These are phyloP conservation scores for Mycena chlorophos DNA, from an alignment of 768 basidiomycete genomes.

Conservation along the genomic window DNA sequence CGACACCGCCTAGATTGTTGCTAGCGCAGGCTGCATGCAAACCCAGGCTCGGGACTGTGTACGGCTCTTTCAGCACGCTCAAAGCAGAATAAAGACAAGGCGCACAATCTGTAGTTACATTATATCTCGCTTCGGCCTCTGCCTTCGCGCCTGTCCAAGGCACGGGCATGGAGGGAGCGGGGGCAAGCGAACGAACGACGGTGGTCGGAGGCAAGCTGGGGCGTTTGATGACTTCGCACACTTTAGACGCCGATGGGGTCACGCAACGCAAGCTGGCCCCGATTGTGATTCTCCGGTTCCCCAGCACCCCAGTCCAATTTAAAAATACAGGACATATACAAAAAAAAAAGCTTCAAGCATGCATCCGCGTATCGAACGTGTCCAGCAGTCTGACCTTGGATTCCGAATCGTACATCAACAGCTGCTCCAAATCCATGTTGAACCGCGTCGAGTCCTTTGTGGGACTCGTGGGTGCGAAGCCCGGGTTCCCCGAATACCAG, in stretches of 20 bases:
- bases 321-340: background rate
- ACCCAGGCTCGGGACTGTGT: conserved; percentile 70
- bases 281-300: background rate
- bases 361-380: background rate
- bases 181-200: conserved; percentile 22
- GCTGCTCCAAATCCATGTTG: background rate
- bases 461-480: background rate
- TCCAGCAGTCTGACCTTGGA: background rate
- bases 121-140: conserved; percentile 56
- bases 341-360: too few species aligned
- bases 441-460: background rate
- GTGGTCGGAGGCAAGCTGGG: conserved; percentile 5
- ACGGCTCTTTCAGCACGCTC: conserved; percentile 1
- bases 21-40: conserved; percentile 76
- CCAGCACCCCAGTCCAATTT: background rate
- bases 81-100: conserved; percentile 12
- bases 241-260: background rate
- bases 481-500: background rate
- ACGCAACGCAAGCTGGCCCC: background rate
- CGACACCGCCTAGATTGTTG: conserved; percentile 90
- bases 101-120: conserved; percentile 60
- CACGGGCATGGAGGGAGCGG: conserved; percentile 43
- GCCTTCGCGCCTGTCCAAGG: conserved; percentile 50
- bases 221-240: background rate
- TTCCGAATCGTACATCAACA: background rate